Base-by-base conservation (phyloP, 192 early-diverging fungal species). In the Geranomyces michiganensis region DNA sequence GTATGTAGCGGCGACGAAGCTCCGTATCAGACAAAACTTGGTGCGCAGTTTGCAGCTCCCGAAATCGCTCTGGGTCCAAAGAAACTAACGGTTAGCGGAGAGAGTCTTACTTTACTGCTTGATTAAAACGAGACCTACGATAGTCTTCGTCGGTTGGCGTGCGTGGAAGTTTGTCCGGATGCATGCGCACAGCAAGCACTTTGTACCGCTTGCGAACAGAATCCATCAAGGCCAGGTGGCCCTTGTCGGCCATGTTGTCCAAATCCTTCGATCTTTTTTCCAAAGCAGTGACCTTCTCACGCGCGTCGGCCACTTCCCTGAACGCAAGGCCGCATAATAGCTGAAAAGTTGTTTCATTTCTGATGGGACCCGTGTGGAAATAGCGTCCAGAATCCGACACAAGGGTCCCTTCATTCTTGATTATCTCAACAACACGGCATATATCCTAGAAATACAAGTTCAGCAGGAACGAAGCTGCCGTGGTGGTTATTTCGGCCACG, bases 111-210 rank as follows among this genome's bases (percentile, higher is more conserved):
- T n/a, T n/a, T n/a, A n/a, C n/a, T n/a, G n/a, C n/a, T n/a, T n/a
- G n/a, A n/a, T n/a, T n/a, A n/a, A 15, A 17, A 24, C 6, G 31
- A 29, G 17, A 70, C 59, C 10, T 64, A 64, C 59, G 48, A 43
- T 74, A 74, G 30, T 74, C 73, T 12, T 74, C 58, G 14, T 74
- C 73, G n/a, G 73, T 74, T 8, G 73, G 73, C 29, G 49, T 30
- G 17, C 66, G 15, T 22, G 43, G 45, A 10, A 74, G 46, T 51
- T 74, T 74, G 55, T 74, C 73, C 10, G 73, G 73, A 51, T 74
- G 73, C 56, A 68, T 30, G 10, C 60, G 55, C 4, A 74, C 36
- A 0, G 73, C 65, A 56, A 74, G 66, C 2, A 49, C 56, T 32
- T 67, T 65, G 66, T 67, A 74, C 27, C 65, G 48, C 49, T 68